Conservation (phyloP, 1,284 basidiomycete genomes). For the Cutaneotrichosporon spelunceum region DNA sequence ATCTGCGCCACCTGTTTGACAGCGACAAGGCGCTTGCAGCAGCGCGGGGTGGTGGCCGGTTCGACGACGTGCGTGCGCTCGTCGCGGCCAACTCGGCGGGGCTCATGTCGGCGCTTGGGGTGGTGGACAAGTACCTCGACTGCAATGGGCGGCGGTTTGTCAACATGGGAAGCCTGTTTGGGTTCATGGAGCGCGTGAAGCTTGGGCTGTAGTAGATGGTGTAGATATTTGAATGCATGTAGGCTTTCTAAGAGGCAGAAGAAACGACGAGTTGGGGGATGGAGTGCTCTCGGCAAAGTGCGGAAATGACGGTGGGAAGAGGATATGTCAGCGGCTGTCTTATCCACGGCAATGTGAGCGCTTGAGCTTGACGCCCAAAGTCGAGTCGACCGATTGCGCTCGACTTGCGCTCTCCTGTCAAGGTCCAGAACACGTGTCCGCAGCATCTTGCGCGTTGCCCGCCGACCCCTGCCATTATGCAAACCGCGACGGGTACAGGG, state of each 20-base stretch:
- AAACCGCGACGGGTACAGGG: too few species aligned
- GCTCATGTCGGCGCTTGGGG: slow-evolving; percentile 58
- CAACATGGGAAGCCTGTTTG: slow-evolving; percentile 69
- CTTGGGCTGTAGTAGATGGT: neutral
- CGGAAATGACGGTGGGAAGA: too few species aligned
- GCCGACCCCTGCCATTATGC: too few species aligned
- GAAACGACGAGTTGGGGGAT: too few species aligned
- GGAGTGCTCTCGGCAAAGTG: too few species aligned
- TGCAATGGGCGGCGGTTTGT: slow-evolving; percentile 84
- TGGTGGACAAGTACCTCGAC: slow-evolving; percentile 73
- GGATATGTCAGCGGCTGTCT: too few species aligned
- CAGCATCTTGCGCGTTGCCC: too few species aligned
- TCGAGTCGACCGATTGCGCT: too few species aligned
- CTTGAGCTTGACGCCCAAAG: too few species aligned
- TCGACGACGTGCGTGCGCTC: slow-evolving; percentile 62
- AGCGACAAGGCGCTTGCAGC: slow-evolving; percentile 61
- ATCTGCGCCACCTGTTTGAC: slow-evolving; percentile 74
- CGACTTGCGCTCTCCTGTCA: too few species aligned
- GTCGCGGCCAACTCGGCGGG: slow-evolving; percentile 57
- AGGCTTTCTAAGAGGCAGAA: neutral
- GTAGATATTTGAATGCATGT: neutral
- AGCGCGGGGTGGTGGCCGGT: slow-evolving; percentile 55
- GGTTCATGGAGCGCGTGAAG: slow-evolving; percentile 60
- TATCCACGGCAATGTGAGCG: too few species aligned
- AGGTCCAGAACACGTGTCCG: too few species aligned